Conservation (phyloP, 148 eudicot genomes). For the Pharnaceum exiguum region DNA sequence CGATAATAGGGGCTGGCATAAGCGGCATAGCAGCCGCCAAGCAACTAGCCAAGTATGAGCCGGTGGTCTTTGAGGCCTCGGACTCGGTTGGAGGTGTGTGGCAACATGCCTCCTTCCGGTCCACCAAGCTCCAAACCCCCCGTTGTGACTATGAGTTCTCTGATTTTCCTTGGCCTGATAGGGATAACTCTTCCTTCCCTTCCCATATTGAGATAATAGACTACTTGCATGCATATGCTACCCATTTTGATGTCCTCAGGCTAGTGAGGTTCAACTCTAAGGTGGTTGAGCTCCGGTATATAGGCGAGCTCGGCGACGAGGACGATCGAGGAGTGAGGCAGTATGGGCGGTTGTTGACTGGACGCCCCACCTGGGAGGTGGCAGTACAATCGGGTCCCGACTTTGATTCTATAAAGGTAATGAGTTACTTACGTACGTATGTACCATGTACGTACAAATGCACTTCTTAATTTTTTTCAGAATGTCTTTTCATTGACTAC, state of each 20-base stretch:
- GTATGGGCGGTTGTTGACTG: slow-evolving; percentile 37
- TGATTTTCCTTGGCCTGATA: slow-evolving; percentile 77
- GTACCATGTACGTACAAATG: not conserved
- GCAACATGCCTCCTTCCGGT: slow-evolving; percentile 63
- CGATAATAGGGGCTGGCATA: slow-evolving; percentile 84
- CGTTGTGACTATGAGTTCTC: slow-evolving; percentile 93
- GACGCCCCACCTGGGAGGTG: slow-evolving; percentile 76
- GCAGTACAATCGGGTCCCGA: slow-evolving; percentile 38
- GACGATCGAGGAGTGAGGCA: slow-evolving; percentile 12
- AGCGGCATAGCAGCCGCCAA: slow-evolving; percentile 94
- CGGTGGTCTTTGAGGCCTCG: slow-evolving; percentile 77
- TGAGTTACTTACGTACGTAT: not conserved
- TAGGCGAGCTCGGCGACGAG: slow-evolving; percentile 18
- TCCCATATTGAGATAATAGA: slow-evolving; percentile 55
- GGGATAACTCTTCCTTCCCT: slow-evolving; percentile 68
- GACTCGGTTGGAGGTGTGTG: slow-evolving; percentile 87
- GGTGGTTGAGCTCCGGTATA: slow-evolving; percentile 70
- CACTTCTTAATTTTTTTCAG: too few species aligned
- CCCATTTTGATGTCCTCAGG: slow-evolving; percentile 60
- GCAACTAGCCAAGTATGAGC: slow-evolving; percentile 56
- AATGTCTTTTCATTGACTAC: too few species aligned
- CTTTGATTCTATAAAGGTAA: slow-evolving; percentile 44
- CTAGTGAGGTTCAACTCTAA: slow-evolving; percentile 68
- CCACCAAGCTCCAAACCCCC: slow-evolving; percentile 84
- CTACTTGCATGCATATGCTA: slow-evolving; percentile 67